phyloP scores from a whole-genome alignment of 805 yeast genomes.

The Starmerella bombi region DNA sequence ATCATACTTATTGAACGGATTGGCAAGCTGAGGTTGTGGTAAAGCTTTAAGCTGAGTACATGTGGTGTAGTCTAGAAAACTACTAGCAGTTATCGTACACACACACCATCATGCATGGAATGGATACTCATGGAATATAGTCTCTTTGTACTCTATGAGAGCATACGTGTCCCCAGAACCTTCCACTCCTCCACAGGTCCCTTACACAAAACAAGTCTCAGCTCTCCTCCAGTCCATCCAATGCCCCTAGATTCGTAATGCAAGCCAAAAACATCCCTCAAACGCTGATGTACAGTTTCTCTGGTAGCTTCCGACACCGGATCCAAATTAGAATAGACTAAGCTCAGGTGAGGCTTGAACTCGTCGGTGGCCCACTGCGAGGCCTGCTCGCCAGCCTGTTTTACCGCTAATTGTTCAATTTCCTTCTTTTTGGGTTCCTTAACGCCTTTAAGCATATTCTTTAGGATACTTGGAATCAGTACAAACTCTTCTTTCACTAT shows the following conservation, averaged over 20 bases:
- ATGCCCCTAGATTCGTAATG: conserved; percentile 29
- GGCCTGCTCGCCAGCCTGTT: conserved; percentile 34
- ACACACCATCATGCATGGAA: background rate
- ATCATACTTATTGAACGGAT: too few species aligned
- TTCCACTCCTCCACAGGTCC: conserved; percentile 64
- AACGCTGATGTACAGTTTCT: conserved; percentile 49
- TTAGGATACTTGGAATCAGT: conserved; percentile 18
- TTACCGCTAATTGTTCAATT: conserved; percentile 18
- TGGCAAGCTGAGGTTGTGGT: too few species aligned
- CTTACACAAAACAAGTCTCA: conserved; percentile 53
- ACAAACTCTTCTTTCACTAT: conserved; percentile 29
- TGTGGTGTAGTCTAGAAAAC: too few species aligned
- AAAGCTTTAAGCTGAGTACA: too few species aligned
- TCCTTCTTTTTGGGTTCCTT: conserved; percentile 13
- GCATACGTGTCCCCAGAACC: conserved; percentile 35
- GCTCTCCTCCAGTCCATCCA: conserved; percentile 58
- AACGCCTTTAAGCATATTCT: conserved; percentile 2
- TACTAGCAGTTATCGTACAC: too few species aligned
- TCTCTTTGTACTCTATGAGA: conserved; percentile 1
- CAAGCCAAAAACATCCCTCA: conserved; percentile 50
- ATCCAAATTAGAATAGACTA: conserved; percentile 50
- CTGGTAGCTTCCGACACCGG: conserved; percentile 57
- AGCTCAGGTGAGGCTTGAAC: conserved; percentile 60
- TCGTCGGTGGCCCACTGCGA: conserved; percentile 43
- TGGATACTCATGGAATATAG: conserved; percentile 1